A percentile compares a stretch with the other conserved stretches of the same genome.
Conservation (phyloP, 73 alveolate genomes). For the Stentor roeselii region DNA sequence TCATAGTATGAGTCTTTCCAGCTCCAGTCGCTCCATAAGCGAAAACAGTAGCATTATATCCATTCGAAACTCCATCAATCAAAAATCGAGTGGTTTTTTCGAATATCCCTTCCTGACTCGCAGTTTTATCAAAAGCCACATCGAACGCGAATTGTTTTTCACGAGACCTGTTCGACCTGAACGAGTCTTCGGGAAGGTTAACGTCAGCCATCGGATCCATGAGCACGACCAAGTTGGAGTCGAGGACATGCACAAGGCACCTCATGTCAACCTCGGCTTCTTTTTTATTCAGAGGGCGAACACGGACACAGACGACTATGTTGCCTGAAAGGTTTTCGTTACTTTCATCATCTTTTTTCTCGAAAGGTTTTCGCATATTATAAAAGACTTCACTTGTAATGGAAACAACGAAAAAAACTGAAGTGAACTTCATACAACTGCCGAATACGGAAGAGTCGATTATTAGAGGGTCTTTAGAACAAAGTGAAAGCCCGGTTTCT, state of each 20-base stretch:
- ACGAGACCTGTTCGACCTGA: conserved; percentile 87
- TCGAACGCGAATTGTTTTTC: conserved; percentile 97
- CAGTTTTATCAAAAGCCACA: conserved; percentile 90
- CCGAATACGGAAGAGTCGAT: no score
- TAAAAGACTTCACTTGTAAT: background rate
- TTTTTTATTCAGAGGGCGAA: conserved; percentile 22
- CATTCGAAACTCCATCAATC: conserved; percentile 93
- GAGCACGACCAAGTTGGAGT: conserved; percentile 48
- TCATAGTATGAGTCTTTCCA: conserved; percentile 99
- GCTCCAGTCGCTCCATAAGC: conserved; percentile 99
- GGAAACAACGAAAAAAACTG: background rate
- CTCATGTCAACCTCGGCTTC: background rate
- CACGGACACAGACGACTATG: conserved; percentile 23
- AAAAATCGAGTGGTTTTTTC: conserved; percentile 89
- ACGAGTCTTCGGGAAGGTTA: conserved; percentile 12
- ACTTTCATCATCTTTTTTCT: background rate
- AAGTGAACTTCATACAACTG: background rate
- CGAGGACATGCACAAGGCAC: conserved; percentile 39
- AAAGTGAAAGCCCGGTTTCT: background rate
- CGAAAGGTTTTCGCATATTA: no score
- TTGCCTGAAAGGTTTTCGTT: background rate
- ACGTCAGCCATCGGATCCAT: conserved; percentile 47
- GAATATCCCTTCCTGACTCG: conserved; percentile 78
- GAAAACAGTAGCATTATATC: conserved; percentile 97
- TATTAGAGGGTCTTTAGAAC: background rate